phyloP scores from a whole-genome alignment of 2,329 filamentous ascomycete species.

The Sarocladium kiliense region DNA sequence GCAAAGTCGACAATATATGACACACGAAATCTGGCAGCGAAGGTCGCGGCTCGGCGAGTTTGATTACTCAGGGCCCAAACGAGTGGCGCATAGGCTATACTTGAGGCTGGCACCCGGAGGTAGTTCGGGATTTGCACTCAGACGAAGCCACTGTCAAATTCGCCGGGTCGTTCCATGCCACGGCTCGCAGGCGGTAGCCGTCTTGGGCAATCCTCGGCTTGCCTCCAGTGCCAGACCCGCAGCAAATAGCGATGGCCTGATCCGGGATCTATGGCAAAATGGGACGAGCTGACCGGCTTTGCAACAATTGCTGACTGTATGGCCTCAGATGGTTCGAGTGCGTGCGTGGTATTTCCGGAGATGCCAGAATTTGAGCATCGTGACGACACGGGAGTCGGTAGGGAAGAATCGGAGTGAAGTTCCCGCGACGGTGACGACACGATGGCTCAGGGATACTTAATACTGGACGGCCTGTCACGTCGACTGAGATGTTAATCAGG shows the following conservation, averaged over 20 bases:
- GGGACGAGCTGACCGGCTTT: neutral
- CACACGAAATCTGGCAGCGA: neutral
- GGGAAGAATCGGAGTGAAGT: neutral
- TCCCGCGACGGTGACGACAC: neutral
- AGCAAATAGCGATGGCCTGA: neutral
- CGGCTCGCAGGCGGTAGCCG: neutral
- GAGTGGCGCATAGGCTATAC: neutral
- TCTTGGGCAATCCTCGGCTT: constrained; percentile 4
- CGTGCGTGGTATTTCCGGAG: neutral
- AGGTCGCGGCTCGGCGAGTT: neutral
- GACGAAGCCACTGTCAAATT: no score
- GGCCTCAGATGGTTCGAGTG: neutral
- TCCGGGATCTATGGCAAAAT: constrained; percentile 2
- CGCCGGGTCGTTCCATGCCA: no score
- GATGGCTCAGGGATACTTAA: neutral
- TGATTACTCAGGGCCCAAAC: neutral
- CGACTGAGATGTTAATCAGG: no score
- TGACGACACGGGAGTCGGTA: neutral
- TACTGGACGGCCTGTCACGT: neutral
- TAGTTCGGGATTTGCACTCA: neutral
- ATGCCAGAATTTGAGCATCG: neutral
- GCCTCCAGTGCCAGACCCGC: neutral
- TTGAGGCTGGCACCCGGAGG: neutral
- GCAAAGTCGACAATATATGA: neutral
- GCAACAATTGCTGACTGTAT: neutral